Percentiles rank a stretch among this genome's conserved stretches.
These are phyloP conservation scores for Artemisia argyi DNA, from an alignment of 129 eudicot species.

Conservation along the genomic window DNA sequence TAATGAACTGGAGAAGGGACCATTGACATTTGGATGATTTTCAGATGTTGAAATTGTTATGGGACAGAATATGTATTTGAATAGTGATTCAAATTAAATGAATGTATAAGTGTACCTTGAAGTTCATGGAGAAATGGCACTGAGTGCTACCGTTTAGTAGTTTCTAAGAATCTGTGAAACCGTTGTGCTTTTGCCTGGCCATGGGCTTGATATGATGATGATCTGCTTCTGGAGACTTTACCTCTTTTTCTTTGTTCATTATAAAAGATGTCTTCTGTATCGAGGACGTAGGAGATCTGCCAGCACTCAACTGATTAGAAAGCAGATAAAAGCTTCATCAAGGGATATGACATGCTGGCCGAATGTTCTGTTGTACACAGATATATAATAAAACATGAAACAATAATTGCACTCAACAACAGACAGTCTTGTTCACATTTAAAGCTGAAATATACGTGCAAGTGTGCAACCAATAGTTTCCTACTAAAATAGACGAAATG, in stretches of 20 bases:
- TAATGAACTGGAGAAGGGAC: no score
- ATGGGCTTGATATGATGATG: slow-evolving; percentile 13
- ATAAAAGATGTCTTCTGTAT: slow-evolving; percentile 81
- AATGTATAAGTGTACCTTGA: slow-evolving; percentile 14
- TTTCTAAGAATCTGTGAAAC: slow-evolving; percentile 60
- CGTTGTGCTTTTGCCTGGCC: slow-evolving; percentile 48
- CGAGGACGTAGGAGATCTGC: slow-evolving; percentile 96
- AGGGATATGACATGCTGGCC: slow-evolving; percentile 2
- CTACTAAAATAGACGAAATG: not conserved
- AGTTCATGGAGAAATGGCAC: slow-evolving; percentile 26
- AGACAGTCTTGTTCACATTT: not conserved
- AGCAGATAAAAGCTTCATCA: slow-evolving; percentile 17
- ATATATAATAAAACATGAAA: not conserved
- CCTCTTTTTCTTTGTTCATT: slow-evolving; percentile 49
- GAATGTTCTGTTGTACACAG: not conserved
- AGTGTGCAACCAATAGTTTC: not conserved
- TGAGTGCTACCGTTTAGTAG: slow-evolving; percentile 27
- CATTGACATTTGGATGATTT: not conserved
- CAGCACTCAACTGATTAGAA: slow-evolving; percentile 32
- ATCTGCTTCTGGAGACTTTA: slow-evolving; percentile 13
- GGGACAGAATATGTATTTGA: not conserved
- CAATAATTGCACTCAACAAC: not conserved
- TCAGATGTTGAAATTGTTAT: not conserved
- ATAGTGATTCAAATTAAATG: not conserved
- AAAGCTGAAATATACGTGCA: not conserved